phyloP scores from a whole-genome alignment of 257 asterid species.

The Fraxinus pennsylvanica region DNA sequence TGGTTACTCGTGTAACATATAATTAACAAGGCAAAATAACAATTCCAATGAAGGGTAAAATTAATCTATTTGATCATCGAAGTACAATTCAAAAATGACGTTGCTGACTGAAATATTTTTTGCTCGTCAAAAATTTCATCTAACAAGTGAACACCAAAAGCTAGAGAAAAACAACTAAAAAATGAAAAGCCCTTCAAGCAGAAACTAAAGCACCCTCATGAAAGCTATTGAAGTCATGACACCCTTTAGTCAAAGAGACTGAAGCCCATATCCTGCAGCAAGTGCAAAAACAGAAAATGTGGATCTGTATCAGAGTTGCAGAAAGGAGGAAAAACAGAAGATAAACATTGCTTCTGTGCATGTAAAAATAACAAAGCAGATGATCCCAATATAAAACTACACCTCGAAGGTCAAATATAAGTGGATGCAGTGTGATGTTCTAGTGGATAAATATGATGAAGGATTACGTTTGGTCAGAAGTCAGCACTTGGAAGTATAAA shows the following conservation, averaged over 20 bases:
- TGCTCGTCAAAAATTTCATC: background rate
- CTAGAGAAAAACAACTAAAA: background rate
- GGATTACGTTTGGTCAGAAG: background rate
- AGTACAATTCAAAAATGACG: slow-evolving; percentile 5
- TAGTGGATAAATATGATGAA: background rate
- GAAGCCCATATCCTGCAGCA: slow-evolving; percentile 34
- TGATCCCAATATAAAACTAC: background rate
- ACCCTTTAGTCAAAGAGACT: slow-evolving; percentile 33
- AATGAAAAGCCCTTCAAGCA: background rate
- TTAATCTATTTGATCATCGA: slow-evolving; percentile 3
- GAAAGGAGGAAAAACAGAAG: background rate
- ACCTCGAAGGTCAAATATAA: background rate
- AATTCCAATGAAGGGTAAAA: background rate
- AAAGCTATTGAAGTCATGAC: background rate
- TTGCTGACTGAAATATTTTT: slow-evolving; percentile 2
- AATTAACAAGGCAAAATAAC: background rate
- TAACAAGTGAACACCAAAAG: background rate
- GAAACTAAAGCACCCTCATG: slow-evolving; percentile 8
- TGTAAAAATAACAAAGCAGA: too few species aligned
- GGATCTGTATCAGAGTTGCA: background rate
- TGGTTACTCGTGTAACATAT: too few species aligned
- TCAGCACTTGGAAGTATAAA: background rate
- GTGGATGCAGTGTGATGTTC: background rate
- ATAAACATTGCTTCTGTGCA: background rate
- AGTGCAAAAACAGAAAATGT: slow-evolving; percentile 10